phyloP scores from a whole-genome alignment of 371 early-diverging fungal genomes.

The Rhizopus delemar region DNA sequence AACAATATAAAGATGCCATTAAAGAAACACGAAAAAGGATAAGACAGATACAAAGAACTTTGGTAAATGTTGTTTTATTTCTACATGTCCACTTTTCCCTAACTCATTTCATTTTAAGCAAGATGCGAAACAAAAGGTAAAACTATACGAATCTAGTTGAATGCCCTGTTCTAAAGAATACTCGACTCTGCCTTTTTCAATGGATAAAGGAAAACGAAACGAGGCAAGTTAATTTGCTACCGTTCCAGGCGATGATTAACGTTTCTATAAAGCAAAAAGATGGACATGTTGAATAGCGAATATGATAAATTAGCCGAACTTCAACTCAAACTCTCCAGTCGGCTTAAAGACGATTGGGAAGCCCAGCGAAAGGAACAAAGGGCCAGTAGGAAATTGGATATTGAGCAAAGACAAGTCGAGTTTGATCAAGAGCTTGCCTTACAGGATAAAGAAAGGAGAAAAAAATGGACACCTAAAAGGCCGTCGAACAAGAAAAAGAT shows the following conservation, averaged over 20 bases:
- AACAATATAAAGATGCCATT: background rate
- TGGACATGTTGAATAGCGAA: conserved; percentile 14
- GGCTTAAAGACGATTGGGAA: conserved; percentile 18
- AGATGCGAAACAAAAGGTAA: conserved; percentile 2
- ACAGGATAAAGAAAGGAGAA: conserved; percentile 7
- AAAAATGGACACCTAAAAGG: conserved; percentile 6
- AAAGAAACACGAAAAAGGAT: background rate
- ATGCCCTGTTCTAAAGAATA: background rate
- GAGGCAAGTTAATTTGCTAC: too few relatives aligned
- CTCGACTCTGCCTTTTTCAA: background rate
- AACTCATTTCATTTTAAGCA: background rate
- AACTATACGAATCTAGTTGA: background rate
- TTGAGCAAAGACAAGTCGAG: conserved; percentile 19
- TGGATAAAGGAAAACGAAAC: background rate
- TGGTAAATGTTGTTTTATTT: background rate
- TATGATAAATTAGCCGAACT: conserved; percentile 19
- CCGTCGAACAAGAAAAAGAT: background rate
- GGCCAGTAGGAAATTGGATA: conserved; percentile 14
- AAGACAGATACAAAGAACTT: background rate
- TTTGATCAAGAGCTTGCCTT: conserved; percentile 20
- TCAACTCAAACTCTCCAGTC: conserved; percentile 15
- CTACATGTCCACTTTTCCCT: background rate
- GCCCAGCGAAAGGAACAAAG: conserved; percentile 12
- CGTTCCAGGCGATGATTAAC: background rate
- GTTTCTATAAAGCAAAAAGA: background rate